Base-by-base conservation (phyloP, 768 basidiomycete species). In the Tulasnella sp. region DNA sequence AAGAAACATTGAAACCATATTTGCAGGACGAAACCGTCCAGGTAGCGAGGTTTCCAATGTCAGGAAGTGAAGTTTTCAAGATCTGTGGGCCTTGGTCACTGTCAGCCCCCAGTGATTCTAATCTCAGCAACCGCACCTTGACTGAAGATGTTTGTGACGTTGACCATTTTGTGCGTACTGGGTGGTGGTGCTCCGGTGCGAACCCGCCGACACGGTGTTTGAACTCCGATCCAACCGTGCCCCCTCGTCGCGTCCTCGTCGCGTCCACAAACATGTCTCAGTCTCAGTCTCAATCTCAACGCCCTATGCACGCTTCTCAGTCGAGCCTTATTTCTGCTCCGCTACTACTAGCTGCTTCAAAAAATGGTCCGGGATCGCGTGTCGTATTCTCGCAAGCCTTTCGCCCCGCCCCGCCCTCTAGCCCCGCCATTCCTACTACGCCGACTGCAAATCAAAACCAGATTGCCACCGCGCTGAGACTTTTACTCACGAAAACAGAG, bases 11-110 rank as follows among this genome's bases (percentile, higher is more conserved):
- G 67, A 93, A 97, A 0, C 93, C 93, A 61, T 93, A 96, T 68
- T 99, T 99, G 71, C 80, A 90, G 0, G 87, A 92, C 11, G 93
- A 97, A 2, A 98, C 94, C 9, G 89, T 85, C 96, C 94, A 99
- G 63, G 84, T 84, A 41, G 87, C 96, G 32, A 88, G 78, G 40
- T 80, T 75, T 7, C 91, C 91, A 52, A 99, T 87, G 68, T 89
- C 84, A 21, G 86, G 87, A 4, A 61, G 42, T 17, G 12, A 19
- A 21, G 59, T 35, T 36, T 60, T 60, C 15, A 60, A 36, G 6
- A 35, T 37, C 31, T 42, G 59, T 21, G 59, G 42, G 8, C 59
- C 59, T 12, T 55, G 7, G 34, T 39, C 21, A 36, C n/a, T 6
- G 25, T 34, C 23, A 52, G 5, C 15, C 15, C 32, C 19, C 9